phyloP scores from a whole-genome alignment of 2,329 filamentous ascomycete species.

The Penicillium sp. region DNA sequence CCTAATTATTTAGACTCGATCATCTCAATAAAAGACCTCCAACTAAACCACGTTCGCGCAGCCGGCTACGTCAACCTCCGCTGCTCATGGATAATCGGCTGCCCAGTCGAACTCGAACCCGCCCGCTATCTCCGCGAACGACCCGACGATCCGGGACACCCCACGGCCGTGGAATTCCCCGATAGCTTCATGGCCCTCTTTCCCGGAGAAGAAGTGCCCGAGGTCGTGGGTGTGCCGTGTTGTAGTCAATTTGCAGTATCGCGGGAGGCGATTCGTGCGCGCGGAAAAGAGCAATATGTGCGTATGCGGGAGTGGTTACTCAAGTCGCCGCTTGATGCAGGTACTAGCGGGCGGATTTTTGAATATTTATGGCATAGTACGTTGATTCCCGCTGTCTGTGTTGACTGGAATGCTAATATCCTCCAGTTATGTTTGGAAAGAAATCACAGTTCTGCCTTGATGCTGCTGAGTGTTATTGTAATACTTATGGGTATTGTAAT shows the following conservation, averaged over 20 bases:
- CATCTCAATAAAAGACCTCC: conserved; percentile 27
- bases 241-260: conserved; percentile 56
- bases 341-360: conserved; percentile 50
- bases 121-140: conserved; percentile 31
- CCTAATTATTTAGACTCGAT: conserved; percentile 21
- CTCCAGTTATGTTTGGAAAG: conserved; percentile 27
- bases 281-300: conserved; percentile 46
- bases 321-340: conserved; percentile 45
- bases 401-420: conserved; percentile 3
- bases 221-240: conserved; percentile 47
- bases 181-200: conserved; percentile 48
- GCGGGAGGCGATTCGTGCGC: conserved; percentile 43
- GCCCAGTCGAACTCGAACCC: conserved; percentile 38
- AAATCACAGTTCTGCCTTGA: conserved; percentile 22
- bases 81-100: conserved; percentile 34
- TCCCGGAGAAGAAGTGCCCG: conserved; percentile 35
- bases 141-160: conserved; percentile 22
- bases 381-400: conserved; percentile 12
- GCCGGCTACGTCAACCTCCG: conserved; percentile 37
- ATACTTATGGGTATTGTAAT: conserved; percentile 26
- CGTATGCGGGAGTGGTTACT: conserved; percentile 50
- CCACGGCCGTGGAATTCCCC: conserved; percentile 28
- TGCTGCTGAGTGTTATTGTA: conserved; percentile 22
- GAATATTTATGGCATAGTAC: conserved; percentile 59
- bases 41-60: conserved; percentile 30